phyloP scores from a whole-genome alignment of 139 green algal species.

The Astrephomene gubernaculifera region DNA sequence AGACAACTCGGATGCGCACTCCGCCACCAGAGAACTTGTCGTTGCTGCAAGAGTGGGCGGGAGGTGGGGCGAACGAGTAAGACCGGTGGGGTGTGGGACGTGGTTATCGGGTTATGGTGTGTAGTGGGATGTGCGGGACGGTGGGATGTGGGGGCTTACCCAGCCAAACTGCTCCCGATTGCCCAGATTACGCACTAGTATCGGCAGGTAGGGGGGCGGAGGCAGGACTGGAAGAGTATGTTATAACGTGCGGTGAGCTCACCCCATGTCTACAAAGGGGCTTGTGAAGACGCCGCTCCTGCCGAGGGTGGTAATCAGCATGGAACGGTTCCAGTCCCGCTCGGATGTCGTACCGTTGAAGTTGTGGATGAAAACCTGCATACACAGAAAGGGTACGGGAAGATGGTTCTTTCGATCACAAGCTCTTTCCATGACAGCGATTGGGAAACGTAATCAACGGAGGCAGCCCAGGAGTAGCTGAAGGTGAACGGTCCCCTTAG shows the following conservation, averaged over 20 bases:
- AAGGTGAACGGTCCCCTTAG: too few relatives aligned
- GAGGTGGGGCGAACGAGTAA: too few relatives aligned
- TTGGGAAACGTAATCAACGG: too few relatives aligned
- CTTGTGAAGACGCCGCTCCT: neutral
- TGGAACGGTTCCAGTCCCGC: conserved; percentile 34
- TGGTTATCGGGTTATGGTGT: neutral
- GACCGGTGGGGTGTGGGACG: neutral
- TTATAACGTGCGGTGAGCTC: neutral
- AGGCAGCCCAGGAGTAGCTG: too few relatives aligned
- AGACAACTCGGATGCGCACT: neutral
- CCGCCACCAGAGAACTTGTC: neutral
- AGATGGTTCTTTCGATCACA: too few relatives aligned
- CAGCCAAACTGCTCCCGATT: neutral
- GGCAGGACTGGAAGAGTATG: neutral
- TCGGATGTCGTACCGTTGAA: conserved; percentile 38
- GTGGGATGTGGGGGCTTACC: too few relatives aligned
- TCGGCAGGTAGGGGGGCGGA: neutral
- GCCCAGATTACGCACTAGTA: neutral
- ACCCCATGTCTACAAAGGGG: neutral
- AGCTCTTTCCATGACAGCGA: too few relatives aligned
- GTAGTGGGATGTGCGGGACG: too few relatives aligned
- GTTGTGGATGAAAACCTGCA: conserved; percentile 12
- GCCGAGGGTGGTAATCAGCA: neutral
- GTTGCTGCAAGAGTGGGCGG: too few relatives aligned
- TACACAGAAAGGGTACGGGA: too few relatives aligned